Evolutionary conservation across 2,329 filamentous ascomycete species (phyloP).

Genomic region (Aureobasidium sp.): DNA sequence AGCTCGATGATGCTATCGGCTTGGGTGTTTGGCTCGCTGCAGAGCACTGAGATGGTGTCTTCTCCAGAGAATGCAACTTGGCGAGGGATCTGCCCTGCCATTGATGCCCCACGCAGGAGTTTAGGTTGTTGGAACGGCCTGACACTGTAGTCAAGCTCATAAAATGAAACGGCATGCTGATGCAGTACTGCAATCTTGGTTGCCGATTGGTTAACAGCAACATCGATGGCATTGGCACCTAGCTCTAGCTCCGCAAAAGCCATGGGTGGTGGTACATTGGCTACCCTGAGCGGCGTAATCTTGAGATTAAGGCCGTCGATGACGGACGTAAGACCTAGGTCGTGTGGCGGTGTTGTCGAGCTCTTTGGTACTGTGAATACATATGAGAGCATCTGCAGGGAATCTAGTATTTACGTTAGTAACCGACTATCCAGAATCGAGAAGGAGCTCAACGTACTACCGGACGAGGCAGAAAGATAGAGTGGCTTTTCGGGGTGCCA

Average conservation of each 20-base stretch:
- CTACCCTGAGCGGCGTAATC: constrained; percentile 72
- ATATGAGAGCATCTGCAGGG: constrained; percentile 46
- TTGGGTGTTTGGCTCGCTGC: constrained; percentile 17
- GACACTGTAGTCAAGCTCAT: constrained; percentile 57
- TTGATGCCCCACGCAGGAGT: constrained; percentile 7
- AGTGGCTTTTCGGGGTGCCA: constrained; percentile 89
- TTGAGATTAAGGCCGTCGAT: constrained; percentile 77
- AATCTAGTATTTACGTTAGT: neutral
- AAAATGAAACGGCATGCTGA: constrained; percentile 56
- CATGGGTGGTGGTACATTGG: constrained; percentile 91
- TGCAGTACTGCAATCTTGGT: constrained; percentile 65
- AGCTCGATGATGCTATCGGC: neutral
- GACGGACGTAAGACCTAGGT: constrained; percentile 71
- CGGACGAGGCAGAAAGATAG: constrained; percentile 1
- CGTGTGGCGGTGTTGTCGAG: constrained; percentile 59
- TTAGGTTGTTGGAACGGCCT: constrained; percentile 39
- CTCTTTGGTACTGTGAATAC: constrained; percentile 60
- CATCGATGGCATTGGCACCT: constrained; percentile 58
- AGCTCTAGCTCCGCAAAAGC: constrained; percentile 64
- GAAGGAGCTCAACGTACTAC: neutral
- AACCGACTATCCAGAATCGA: too few species aligned
- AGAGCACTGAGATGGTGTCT: constrained; percentile 27
- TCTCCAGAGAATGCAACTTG: constrained; percentile 41
- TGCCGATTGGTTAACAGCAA: constrained; percentile 60
- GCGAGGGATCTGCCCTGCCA: constrained; percentile 20